Base-by-base conservation (phyloP, 2,329 filamentous ascomycete genomes). In the Xylariales sp. region DNA sequence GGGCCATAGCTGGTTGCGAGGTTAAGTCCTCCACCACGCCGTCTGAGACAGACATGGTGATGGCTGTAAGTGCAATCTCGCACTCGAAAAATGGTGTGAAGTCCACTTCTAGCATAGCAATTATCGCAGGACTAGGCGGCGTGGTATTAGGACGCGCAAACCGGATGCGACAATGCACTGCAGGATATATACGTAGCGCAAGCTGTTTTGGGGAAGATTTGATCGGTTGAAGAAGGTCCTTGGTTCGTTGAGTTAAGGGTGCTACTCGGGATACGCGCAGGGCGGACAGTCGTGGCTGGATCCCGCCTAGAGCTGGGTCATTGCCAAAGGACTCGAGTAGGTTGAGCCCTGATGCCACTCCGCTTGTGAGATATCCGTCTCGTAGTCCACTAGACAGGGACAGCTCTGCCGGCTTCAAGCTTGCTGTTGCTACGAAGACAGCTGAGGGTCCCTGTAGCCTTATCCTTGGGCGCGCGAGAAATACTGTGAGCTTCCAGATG, bases 101-200 rank as follows among this genome's bases (percentile, higher is more conserved):
- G 61, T 89, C 86, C 28, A 89, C 62, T 55, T 89, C 85, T 4
- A 90, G 66, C 38, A 86, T 77, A 7, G 84, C 83, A 45, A 89
- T 75, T 10, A 88, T 67, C 14, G 80, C 73, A 3, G 78, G 61
- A 44, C 74, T 78, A 8, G 78, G 66, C 3, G 80, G 78, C 7
- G 69, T 66, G 1, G 71, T 71, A 51, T 73, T 77, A 5, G 84
- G 73, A 45, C 80, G 74, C 4, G 84, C 81, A 58, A 88, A 88
- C 35, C 84, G 74, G 43, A 90, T 77, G 31, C 85, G 76, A 36
- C 84, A 83, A 57, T 88, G 85, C 9, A 88, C 69, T 3, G 82
- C 78, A 7, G 86, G 84, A 39, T 78, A 76, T 27, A 87, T 74
- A 45, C 74, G 77, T 34, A 87, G 73, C 6, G 77, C 71, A 24